Evolutionary conservation across 2,329 filamentous ascomycete species (phyloP), one percentile per base, ranked within the genome.

Genomic region (Aureobasidium sp.): DNA sequence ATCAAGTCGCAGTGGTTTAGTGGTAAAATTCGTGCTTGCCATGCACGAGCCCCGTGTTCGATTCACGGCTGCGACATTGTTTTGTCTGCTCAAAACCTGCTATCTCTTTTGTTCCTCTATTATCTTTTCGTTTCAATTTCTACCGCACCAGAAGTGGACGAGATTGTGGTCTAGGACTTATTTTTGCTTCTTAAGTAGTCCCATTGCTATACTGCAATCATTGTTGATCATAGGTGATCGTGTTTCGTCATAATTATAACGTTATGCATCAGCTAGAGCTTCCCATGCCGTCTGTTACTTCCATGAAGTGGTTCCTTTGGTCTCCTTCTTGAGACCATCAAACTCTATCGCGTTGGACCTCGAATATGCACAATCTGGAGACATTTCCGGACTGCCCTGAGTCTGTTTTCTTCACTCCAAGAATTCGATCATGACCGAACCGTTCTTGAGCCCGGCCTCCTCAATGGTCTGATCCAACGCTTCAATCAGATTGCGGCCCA

Each of bases 341-440:
- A 10, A 15, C 23, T 36, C 6, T 26, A 23, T 13, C 8, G n/a
- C 26, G 23, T 34, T 26, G 17, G 15, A 8, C 34, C 9, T 15
- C 4, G 15, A 9, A 9, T 17, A 20, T 5, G 9, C 13, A 8
- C 52, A 4, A 13, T 12, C 37, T 10, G 12, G 17, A 9, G 8
- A 10, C 20, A 32, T 29, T 9, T 15, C 15, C 23, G 6, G 27
- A 44, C 53, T 17, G 17, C 37, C 29, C 17, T 20, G 27, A 23
- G 32, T 48, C 53, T 57, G n/a, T 20, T 17, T 26, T 2, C 36
- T 26, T 37, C 42, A 60, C 50, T 71, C 68, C 34, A 69, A 62
- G 70, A 91, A 95, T 74, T 97, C 94, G 67, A 99, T 87, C 90
- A 97, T 97, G 8, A 99, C 88, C 0, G 91, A 96, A 3, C 89